Conservation (phyloP, 1,284 basidiomycete genomes). For the Marasmius fiardii region DNA sequence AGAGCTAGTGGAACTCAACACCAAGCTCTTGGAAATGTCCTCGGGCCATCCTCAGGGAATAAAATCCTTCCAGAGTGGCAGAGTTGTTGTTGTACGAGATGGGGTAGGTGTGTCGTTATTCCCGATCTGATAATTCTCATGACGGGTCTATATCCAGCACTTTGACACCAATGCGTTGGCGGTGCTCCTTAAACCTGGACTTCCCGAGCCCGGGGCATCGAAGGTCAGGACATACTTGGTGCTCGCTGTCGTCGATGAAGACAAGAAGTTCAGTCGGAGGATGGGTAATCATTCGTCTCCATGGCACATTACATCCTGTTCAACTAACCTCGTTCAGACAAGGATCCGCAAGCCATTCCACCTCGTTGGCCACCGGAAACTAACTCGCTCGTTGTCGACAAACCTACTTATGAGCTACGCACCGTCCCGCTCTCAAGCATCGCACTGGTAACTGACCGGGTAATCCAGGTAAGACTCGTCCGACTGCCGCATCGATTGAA, state of each 20-base stretch:
- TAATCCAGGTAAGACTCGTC: slow-evolving; percentile 61
- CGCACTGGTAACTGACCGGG: slow-evolving; percentile 67
- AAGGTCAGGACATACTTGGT: slow-evolving; percentile 65
- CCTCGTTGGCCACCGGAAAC: slow-evolving; percentile 75
- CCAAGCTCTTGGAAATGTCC: slow-evolving; percentile 64
- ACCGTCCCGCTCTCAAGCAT: slow-evolving; percentile 76
- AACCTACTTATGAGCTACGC: slow-evolving; percentile 69
- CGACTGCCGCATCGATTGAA: background rate
- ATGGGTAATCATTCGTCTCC: slow-evolving; percentile 39
- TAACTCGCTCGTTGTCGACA: slow-evolving; percentile 40
- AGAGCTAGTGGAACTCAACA: slow-evolving; percentile 67
- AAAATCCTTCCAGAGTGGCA: slow-evolving; percentile 69
- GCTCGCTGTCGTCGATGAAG: slow-evolving; percentile 72
- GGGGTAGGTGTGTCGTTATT: slow-evolving; percentile 49
- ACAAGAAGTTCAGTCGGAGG: slow-evolving; percentile 48
- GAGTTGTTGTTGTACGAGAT: slow-evolving; percentile 84
- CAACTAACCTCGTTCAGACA: slow-evolving; percentile 40
- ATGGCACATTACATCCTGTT: slow-evolving; percentile 1
- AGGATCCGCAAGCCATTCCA: slow-evolving; percentile 56
- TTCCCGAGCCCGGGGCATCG: slow-evolving; percentile 41
- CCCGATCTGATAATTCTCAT: background rate
- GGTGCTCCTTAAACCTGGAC: slow-evolving; percentile 74
- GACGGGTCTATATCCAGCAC: slow-evolving; percentile 51
- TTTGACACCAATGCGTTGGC: slow-evolving; percentile 72
- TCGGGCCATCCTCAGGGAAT: slow-evolving; percentile 60